Percentiles rank a stretch among this genome's conserved stretches.
Conservation (phyloP, 164 flowering plant species). For the Berberis vulgaris region DNA sequence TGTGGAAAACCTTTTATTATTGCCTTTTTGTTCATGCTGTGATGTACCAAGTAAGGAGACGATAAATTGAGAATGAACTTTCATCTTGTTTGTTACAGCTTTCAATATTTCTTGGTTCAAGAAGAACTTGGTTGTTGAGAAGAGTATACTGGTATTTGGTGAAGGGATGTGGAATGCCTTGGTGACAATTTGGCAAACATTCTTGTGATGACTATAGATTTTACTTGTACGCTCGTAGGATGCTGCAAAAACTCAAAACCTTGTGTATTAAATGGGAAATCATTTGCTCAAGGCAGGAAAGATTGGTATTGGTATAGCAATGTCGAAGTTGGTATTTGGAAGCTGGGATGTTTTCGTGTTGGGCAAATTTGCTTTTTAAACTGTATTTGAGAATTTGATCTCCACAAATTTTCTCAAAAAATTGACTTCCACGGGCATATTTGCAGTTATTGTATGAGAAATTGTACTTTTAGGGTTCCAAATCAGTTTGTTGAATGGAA, state of each 20-base stretch:
- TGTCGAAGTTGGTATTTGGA: background rate
- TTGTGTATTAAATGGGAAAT: too few species aligned
- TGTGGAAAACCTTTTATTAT: slow-evolving; percentile 5
- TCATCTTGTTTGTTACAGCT: slow-evolving; percentile 69
- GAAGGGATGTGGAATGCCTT: slow-evolving; percentile 16
- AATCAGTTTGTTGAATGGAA: too few species aligned
- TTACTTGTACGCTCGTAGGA: background rate
- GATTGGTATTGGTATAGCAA: background rate
- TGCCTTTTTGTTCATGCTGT: slow-evolving; percentile 9
- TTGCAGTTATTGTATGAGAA: too few species aligned
- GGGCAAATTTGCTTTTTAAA: too few species aligned
- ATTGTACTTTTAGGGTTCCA: too few species aligned
- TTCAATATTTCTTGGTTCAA: slow-evolving; percentile 58
- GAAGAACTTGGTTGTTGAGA: slow-evolving; percentile 57
- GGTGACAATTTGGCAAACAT: background rate
- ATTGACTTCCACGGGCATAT: too few species aligned
- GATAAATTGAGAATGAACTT: slow-evolving; percentile 32
- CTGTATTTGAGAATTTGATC: too few species aligned
- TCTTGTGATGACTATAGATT: too few species aligned
- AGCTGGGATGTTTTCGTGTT: too few species aligned
- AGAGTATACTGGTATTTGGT: slow-evolving; percentile 27
- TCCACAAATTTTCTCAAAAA: too few species aligned
- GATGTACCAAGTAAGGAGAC: slow-evolving; percentile 15
- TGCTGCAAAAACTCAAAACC: background rate
- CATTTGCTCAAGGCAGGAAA: background rate